Evolutionary conservation across 2,329 filamentous ascomycete genomes (phyloP), one percentile per base, ranked within the genome.

Genomic region (Alternaria brassicicola): DNA sequence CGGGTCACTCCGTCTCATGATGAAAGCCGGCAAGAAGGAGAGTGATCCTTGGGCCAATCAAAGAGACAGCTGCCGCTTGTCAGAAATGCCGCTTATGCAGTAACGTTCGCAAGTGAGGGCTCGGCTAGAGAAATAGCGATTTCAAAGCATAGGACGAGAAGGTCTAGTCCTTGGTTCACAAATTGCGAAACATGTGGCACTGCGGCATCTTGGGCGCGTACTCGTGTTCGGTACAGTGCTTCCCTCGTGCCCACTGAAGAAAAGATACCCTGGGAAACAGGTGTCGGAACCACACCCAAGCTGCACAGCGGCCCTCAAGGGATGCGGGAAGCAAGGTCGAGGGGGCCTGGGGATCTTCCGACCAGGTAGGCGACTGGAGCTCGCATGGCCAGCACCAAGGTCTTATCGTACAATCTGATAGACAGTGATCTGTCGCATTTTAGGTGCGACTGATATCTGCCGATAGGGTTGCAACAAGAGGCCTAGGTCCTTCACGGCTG

Each of bases 271-370:
- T 35, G 35, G 55, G 19, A 39, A 35, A 58, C 38, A 45, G 15
- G 30, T 45, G 57, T 53, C 63, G 62, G 64, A 63, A 56, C 55
- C 35, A 48, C 64, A 69, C 66, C 65, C 67, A 66, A 59, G 67
- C 67, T 62, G 61, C 39, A 58, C 64, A 59, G 57, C 63, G 57
- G 73, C 67, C 74, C 71, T 73, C 71, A 58, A 74, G 69, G 72
- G 64, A 55, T 59, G 68, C 73, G 73, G 74, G 74, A 76, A 74
- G 73, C 74, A 73, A 69, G 74, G 74, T 76, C 66, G 74, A 75
- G 71, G 72, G 72, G 65, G 66, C 73, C 67, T 72, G 71, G 67
- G 46, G 74, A 76, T 76, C 73, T 58, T 56, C 54, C 61, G 64
- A 51, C 59, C 67, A 59, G 65, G 67, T 65, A 63, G 57, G 60